These are phyloP conservation scores for Penicillium sclerotigenum DNA, from an alignment of 2,329 filamentous ascomycete genomes.

Conservation along the genomic window DNA sequence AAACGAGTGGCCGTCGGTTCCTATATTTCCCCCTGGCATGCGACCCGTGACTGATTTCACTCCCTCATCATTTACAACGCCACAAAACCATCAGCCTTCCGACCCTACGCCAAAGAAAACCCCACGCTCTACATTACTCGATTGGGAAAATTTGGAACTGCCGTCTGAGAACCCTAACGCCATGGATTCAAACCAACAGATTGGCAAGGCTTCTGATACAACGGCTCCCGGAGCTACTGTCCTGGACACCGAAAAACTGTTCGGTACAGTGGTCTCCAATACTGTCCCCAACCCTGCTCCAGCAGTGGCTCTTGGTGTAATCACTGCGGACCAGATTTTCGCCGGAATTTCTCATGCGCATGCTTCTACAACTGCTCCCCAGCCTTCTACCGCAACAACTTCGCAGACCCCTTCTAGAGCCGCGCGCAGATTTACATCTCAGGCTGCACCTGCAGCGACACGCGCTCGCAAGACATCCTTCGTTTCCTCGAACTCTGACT, in stretches of 20 bases:
- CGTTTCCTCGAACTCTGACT: slow-evolving; percentile 1
- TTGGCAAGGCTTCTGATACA: not conserved
- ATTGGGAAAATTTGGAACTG: not conserved
- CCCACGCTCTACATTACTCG: not conserved
- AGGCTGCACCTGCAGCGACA: not conserved
- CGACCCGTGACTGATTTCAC: slow-evolving; percentile 16
- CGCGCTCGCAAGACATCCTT: slow-evolving; percentile 1
- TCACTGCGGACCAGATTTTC: not conserved
- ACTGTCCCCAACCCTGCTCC: not conserved
- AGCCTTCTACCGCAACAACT: not conserved
- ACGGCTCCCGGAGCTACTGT: not conserved
- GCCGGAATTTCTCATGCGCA: not conserved
- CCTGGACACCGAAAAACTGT: not conserved
- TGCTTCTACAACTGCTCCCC: not conserved
- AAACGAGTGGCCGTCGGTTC: slow-evolving; percentile 61
- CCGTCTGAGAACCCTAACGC: not conserved
- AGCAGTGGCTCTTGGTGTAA: not conserved
- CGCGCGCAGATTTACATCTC: not conserved
- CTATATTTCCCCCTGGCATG: slow-evolving; percentile 56
- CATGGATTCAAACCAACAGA: not conserved
- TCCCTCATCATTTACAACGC: not conserved
- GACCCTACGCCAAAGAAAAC: not conserved
- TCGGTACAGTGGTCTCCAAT: not conserved
- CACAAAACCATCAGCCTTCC: not conserved
- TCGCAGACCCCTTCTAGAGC: not conserved